These are phyloP conservation scores for Gastrolobium bilobum DNA, from an alignment of 306 rosid species.

Conservation along the genomic window DNA sequence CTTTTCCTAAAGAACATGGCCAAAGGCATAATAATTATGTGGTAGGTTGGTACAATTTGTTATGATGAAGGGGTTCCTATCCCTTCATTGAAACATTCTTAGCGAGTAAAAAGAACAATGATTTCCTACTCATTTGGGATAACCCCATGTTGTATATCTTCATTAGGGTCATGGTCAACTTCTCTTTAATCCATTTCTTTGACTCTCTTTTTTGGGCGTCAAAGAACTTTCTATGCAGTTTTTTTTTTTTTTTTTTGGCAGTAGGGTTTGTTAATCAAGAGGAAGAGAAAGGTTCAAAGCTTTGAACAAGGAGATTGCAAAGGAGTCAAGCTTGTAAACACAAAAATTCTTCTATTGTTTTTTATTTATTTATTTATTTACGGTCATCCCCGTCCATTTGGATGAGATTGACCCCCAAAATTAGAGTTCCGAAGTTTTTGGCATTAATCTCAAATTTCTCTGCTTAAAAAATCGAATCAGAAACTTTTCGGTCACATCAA, in stretches of 20 bases:
- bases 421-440: too few relatives aligned
- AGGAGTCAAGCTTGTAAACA: conserved; percentile 11
- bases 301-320: background rate
- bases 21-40: conserved; percentile 55
- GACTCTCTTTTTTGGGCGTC: conserved; percentile 50
- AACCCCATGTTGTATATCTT: conserved; percentile 33
- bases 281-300: background rate
- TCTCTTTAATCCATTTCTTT: conserved; percentile 51
- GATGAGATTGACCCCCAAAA: too few relatives aligned
- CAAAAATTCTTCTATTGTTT: too few relatives aligned
- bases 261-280: conserved; percentile 19
- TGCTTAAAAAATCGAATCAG: too few relatives aligned
- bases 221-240: background rate
- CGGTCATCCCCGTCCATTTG: too few relatives aligned
- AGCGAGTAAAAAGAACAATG: conserved; percentile 51
- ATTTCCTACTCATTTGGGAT: conserved; percentile 71
- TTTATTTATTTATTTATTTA: too few relatives aligned
- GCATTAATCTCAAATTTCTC: too few relatives aligned
- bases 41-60: conserved; percentile 43
- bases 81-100: conserved; percentile 46
- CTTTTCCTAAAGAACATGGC: conserved; percentile 31
- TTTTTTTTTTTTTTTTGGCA: conserved; percentile 19
- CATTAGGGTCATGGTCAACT: conserved; percentile 55
- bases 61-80: conserved; percentile 11
- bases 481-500: too few relatives aligned